These are phyloP conservation scores for Nannochloris sp. DNA, from an alignment of 139 green algal species.

Conservation along the genomic window DNA sequence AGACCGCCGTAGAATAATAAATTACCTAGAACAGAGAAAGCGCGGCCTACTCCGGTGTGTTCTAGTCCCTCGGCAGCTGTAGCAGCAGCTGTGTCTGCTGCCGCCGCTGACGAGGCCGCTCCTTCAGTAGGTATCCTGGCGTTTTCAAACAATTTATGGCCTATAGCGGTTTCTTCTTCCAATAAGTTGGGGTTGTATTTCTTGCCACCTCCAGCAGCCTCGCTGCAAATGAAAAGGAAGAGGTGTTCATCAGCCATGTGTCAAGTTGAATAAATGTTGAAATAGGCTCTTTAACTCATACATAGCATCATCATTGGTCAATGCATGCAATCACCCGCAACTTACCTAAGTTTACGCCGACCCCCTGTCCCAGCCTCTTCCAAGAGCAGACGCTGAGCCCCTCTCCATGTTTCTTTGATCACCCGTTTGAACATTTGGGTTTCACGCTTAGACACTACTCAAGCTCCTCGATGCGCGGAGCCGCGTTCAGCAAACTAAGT, in stretches of 20 bases:
- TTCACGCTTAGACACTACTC: too few relatives aligned
- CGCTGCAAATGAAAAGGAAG: constrained; percentile 6
- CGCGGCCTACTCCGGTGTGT: neutral
- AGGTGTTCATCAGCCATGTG: too few relatives aligned
- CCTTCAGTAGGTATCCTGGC: constrained; percentile 11
- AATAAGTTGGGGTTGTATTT: neutral
- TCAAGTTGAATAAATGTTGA: too few relatives aligned
- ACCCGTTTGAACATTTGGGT: too few relatives aligned
- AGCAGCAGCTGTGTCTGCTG: neutral
- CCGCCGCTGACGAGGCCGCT: neutral
- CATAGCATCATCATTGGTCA: too few relatives aligned
- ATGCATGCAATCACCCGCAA: neutral
- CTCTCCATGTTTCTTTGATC: neutral
- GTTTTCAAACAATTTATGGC: constrained; percentile 39
- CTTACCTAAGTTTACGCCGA: neutral
- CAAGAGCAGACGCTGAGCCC: neutral
- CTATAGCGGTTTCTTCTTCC: constrained; percentile 5
- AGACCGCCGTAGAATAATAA: constrained; percentile 42
- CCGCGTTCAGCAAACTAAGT: too few relatives aligned
- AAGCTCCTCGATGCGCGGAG: too few relatives aligned
- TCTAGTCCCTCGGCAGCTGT: constrained; percentile 4
- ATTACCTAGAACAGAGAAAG: constrained; percentile 27
- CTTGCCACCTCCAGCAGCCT: constrained; percentile 2
- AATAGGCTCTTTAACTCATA: too few relatives aligned
- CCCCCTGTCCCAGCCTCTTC: neutral